Percentiles rank a stretch among this genome's conserved stretches.
These are phyloP conservation scores for Colletotrichum euphorbiae DNA, from an alignment of 2,329 filamentous ascomycete genomes.

Conservation along the genomic window DNA sequence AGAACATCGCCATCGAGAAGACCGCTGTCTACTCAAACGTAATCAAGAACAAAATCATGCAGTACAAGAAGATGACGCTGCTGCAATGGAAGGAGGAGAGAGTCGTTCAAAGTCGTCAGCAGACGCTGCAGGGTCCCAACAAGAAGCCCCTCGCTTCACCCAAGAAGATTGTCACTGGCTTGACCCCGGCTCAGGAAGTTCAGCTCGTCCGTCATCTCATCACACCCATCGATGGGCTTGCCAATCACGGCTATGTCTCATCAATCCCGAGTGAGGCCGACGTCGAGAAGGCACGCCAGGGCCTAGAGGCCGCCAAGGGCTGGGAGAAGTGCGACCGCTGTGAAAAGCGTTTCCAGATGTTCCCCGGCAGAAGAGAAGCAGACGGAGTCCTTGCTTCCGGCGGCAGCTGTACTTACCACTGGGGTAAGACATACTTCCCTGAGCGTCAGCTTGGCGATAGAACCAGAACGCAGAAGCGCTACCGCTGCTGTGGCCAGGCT, in stretches of 20 bases:
- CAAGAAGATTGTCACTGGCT: slow-evolving; percentile 74
- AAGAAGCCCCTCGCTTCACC: slow-evolving; percentile 51
- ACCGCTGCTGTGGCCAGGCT: slow-evolving; percentile 82
- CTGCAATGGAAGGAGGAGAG: slow-evolving; percentile 78
- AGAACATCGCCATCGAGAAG: slow-evolving; percentile 76
- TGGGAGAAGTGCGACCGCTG: slow-evolving; percentile 95
- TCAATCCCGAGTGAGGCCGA: slow-evolving; percentile 73
- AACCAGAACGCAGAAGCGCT: slow-evolving; percentile 70
- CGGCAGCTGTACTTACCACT: slow-evolving; percentile 85
- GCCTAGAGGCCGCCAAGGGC: slow-evolving; percentile 74
- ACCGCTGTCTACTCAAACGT: slow-evolving; percentile 82
- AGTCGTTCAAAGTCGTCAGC: slow-evolving; percentile 45
- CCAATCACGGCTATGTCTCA: slow-evolving; percentile 80
- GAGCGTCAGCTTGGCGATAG: slow-evolving; percentile 67
- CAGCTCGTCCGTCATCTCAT: slow-evolving; percentile 70
- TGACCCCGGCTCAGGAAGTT: slow-evolving; percentile 76
- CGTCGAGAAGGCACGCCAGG: slow-evolving; percentile 73
- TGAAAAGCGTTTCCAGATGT: slow-evolving; percentile 87
- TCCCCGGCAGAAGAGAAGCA: slow-evolving; percentile 82
- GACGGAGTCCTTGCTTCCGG: slow-evolving; percentile 82
- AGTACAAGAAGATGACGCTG: slow-evolving; percentile 79
- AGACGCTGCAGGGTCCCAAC: slow-evolving; percentile 46
- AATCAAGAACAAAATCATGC: slow-evolving; percentile 83
- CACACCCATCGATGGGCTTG: slow-evolving; percentile 73
- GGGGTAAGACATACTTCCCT: slow-evolving; percentile 75